Evolutionary conservation across 75 land plant species (phyloP).

Genomic region (Picea sitchensis): DNA sequence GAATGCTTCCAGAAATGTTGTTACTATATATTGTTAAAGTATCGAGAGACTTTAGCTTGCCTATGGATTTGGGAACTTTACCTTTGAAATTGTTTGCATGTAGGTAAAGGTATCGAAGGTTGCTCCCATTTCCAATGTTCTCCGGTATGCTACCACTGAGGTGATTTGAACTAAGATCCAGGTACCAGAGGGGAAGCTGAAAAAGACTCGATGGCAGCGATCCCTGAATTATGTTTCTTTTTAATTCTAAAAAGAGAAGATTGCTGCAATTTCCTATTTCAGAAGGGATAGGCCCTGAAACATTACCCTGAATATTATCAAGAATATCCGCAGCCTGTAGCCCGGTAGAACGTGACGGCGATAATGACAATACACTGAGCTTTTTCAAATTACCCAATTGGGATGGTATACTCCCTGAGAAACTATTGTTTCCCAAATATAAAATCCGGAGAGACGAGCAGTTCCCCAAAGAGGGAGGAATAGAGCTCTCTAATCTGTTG

Average conservation of each 20-base stretch:
- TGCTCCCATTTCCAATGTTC: constrained; percentile 22
- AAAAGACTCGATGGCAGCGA: background rate
- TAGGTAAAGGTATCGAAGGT: constrained; percentile 30
- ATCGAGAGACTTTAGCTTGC: background rate
- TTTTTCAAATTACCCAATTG: constrained; percentile 5
- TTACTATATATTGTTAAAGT: background rate
- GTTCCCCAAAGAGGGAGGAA: constrained; percentile 11
- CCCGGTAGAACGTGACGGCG: no score
- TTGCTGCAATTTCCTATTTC: constrained; percentile 7
- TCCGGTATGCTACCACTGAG: constrained; percentile 59
- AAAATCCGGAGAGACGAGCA: constrained; percentile 13
- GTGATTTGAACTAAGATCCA: constrained; percentile 50
- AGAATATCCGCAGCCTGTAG: no score
- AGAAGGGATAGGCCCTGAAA: constrained; percentile 13
- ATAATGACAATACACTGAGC: constrained; percentile 1
- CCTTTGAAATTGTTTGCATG: constrained; percentile 58
- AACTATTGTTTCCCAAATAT: constrained; percentile 4
- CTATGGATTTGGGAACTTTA: constrained; percentile 46
- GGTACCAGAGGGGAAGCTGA: constrained; percentile 7
- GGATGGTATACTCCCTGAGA: constrained; percentile 21
- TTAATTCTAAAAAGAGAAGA: background rate
- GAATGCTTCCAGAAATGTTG: background rate
- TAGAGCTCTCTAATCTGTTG: constrained; percentile 11
- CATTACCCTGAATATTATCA: no score
- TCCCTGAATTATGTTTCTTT: background rate